Base-by-base conservation (phyloP, 2,329 filamentous ascomycete genomes). In the Ophiostoma angusticollis region DNA sequence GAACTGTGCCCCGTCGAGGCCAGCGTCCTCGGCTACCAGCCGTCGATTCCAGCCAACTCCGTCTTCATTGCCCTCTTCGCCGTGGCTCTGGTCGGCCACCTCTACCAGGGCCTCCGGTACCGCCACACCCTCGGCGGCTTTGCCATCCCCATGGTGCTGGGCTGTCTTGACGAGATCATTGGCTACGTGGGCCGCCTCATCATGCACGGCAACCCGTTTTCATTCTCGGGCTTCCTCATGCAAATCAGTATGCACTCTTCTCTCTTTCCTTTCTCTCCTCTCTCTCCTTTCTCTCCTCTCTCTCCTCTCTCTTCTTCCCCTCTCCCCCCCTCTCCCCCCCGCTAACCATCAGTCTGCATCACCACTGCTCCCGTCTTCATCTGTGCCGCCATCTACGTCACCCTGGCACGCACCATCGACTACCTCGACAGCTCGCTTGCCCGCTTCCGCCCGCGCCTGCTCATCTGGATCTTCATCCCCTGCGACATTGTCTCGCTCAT, bases 321-420 rank as follows among this genome's bases (percentile, higher is more conserved):
- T 7, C 13, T n/a, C 14, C 12, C n/a, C 8, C 24, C n/a, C 24
- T n/a, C 14, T 7, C 13, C 11, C 14, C 12, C n/a, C 8, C 24
- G 19, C 17, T 40, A 27, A 40, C n/a, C n/a, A 9, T 9, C 12
- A 73, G 67, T 71, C 44, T 77, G 72, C 54, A 62, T 81, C 36
- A 72, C 67, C 47, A 67, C 68, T 31, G 65, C 59, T 0, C 68
- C 68, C 9, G 69, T 72, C 39, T 75, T 72, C 54, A 65, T 70
- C 49, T 65, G 72, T 21, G 78, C 77, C 0, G 74, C 73, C 42
- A 74, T 82, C 51, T 83, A 82, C 53, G 67, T 81, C 39, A 78
- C 72, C 22, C 63, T 80, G 5, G 35, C 47, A 13, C 7, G 11
- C 36, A 50, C 42, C 1, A 63, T 65, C 41, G 41, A 68, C 27